These are phyloP conservation scores for Trichomonas tenax DNA, from an alignment of 208 protist species.

Conservation along the genomic window DNA sequence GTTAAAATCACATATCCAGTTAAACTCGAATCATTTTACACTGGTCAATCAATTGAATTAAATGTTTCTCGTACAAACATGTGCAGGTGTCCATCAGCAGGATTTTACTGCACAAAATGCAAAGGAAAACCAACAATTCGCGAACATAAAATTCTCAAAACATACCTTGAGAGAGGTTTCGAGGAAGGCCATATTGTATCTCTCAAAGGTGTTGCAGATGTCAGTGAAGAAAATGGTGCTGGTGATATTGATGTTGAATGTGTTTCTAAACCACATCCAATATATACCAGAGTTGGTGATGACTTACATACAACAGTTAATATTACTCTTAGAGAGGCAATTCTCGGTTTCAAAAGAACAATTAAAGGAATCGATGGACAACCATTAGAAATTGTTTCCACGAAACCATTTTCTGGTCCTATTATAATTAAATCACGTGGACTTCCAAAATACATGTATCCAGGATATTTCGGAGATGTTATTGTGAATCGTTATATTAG, in stretches of 20 bases:
- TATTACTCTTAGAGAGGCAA: not conserved
- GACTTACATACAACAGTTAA: not conserved
- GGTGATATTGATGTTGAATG: conserved; percentile 10
- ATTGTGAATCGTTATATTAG: not conserved
- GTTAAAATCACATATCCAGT: not conserved
- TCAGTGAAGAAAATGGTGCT: not conserved
- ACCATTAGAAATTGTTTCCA: not conserved
- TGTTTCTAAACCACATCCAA: not conserved
- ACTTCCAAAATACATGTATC: not conserved
- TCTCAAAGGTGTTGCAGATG: not conserved
- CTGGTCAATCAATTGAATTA: not conserved
- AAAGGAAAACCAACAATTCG: not conserved
- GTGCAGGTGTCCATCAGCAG: not conserved
- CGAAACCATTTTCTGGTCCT: not conserved
- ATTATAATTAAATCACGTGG: not conserved
- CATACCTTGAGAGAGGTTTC: not conserved
- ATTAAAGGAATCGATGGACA: not conserved
- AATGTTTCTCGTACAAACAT: not conserved
- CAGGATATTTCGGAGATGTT: not conserved
- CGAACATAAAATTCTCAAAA: not conserved
- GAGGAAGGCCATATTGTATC: not conserved
- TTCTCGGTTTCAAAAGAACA: not conserved
- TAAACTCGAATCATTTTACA: not conserved
- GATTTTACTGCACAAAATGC: not conserved
- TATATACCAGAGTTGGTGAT: not conserved